A percentile compares a stretch with the other conserved stretches of the same genome.
phyloP scores from a whole-genome alignment of 495 filamentous ascomycete species.

The Oleoguttula mirabilis region DNA sequence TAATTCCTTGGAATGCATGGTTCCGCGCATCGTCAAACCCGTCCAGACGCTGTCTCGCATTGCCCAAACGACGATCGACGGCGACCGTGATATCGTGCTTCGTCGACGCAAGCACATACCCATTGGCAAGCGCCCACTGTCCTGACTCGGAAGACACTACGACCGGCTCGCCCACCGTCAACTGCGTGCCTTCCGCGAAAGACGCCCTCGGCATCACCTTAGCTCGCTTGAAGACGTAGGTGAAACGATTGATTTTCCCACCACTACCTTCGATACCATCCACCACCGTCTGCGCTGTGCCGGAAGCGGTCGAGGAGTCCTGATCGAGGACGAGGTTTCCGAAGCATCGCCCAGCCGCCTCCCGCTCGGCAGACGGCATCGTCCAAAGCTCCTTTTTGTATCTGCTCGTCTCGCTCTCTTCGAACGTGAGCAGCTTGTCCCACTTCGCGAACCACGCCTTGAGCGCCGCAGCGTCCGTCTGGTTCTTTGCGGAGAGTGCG shows the following conservation, averaged over 20 bases:
- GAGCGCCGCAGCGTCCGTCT: conserved; percentile 68
- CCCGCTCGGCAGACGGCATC: conserved; percentile 77
- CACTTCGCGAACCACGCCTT: conserved; percentile 84
- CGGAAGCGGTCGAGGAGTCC: conserved; percentile 6
- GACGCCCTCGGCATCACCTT: conserved; percentile 49
- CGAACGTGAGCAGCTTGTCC: conserved; percentile 85
- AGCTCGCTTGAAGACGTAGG: conserved; percentile 68
- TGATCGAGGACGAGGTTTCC: conserved; percentile 66
- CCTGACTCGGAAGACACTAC: conserved; percentile 94
- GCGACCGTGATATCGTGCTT: conserved; percentile 68
- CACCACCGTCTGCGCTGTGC: neutral
- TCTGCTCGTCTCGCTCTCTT: conserved; percentile 76
- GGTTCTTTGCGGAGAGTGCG: conserved; percentile 45
- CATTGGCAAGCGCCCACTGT: conserved; percentile 86
- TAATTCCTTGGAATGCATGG: conserved; percentile 81
- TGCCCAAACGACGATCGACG: conserved; percentile 78
- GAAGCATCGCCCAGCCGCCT: conserved; percentile 71
- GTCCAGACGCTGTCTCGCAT: conserved; percentile 58
- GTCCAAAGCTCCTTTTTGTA: conserved; percentile 88
- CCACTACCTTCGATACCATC: conserved; percentile 40
- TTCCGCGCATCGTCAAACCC: conserved; percentile 66
- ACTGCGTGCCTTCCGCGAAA: conserved; percentile 72
- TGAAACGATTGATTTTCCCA: conserved; percentile 78
- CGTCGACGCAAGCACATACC: conserved; percentile 67
- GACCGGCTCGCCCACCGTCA: conserved; percentile 80